These are phyloP conservation scores for Microdochium paspali DNA, from an alignment of 2,329 filamentous ascomycete genomes.

Conservation along the genomic window DNA sequence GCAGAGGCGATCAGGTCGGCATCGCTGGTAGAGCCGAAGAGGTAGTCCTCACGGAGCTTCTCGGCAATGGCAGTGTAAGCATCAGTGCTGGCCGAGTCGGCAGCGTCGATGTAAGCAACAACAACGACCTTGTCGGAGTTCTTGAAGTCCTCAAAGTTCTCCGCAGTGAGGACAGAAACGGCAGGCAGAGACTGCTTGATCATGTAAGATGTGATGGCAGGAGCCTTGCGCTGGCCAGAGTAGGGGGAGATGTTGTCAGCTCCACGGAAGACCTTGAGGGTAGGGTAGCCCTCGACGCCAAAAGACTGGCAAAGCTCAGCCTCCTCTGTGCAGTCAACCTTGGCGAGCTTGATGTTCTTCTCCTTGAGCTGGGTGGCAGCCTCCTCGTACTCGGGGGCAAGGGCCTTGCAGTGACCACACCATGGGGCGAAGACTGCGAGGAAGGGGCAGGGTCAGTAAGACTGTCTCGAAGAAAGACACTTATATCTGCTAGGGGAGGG, in stretches of 20 bases:
- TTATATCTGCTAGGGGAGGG: background rate
- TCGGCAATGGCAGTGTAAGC: conserved; percentile 69
- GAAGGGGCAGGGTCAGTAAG: conserved; percentile 22
- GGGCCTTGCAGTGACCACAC: conserved; percentile 98
- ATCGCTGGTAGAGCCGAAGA: conserved; percentile 85
- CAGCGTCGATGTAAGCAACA: conserved; percentile 73
- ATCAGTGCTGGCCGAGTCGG: conserved; percentile 79
- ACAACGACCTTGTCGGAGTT: conserved; percentile 93
- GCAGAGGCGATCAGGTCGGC: conserved; percentile 78
- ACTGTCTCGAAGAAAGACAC: background rate
- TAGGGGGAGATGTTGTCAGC: conserved; percentile 74
- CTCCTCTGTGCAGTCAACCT: conserved; percentile 94
- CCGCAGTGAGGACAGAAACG: conserved; percentile 73
- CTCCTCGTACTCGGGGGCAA: conserved; percentile 85
- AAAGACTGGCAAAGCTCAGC: conserved; percentile 80
- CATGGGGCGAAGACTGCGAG: conserved; percentile 79
- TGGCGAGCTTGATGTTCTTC: conserved; percentile 76
- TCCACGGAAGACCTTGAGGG: conserved; percentile 97
- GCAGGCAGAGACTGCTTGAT: conserved; percentile 94
- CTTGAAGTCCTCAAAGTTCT: conserved; percentile 92
- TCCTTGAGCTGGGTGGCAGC: conserved; percentile 77
- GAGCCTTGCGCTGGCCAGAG: conserved; percentile 80
- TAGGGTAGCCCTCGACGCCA: conserved; percentile 95
- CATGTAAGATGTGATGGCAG: conserved; percentile 78
- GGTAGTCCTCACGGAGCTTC: conserved; percentile 77